Evolutionary conservation across 371 early-diverging fungal species (phyloP).

Genomic region (Apophysomyces ossiformis): DNA sequence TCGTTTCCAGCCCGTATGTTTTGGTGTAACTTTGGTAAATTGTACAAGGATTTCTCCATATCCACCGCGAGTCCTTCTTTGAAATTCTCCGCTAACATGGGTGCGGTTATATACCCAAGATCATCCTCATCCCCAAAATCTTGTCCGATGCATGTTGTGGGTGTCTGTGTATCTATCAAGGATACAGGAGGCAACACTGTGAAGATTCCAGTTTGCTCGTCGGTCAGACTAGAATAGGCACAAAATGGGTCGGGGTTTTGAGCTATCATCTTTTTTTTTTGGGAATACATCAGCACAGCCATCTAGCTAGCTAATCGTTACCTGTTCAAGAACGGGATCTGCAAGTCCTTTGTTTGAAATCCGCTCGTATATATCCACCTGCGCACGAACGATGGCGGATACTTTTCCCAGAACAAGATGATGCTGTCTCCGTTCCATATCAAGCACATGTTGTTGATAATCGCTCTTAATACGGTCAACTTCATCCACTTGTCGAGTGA

Average conservation of each 20-base stretch:
- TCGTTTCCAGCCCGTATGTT: not conserved
- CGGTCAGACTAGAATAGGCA: slow-evolving; percentile 44
- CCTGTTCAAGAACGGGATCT: slow-evolving; percentile 54
- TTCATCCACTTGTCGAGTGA: slow-evolving; percentile 58
- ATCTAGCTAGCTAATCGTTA: slow-evolving; percentile 16
- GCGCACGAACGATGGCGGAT: slow-evolving; percentile 52
- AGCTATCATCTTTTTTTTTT: slow-evolving; percentile 44
- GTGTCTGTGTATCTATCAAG: slow-evolving; percentile 32
- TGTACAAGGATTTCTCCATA: not conserved
- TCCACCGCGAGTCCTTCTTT: not conserved
- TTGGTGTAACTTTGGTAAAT: not conserved
- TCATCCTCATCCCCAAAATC: not conserved
- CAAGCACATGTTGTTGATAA: slow-evolving; percentile 50
- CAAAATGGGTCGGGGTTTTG: slow-evolving; percentile 59
- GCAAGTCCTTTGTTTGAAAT: slow-evolving; percentile 56
- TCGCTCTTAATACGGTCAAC: slow-evolving; percentile 52
- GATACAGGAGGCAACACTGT: slow-evolving; percentile 52
- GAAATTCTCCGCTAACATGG: not conserved
- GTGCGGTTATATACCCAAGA: not conserved
- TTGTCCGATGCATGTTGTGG: not conserved
- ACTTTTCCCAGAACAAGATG: slow-evolving; percentile 50
- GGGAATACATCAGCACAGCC: not conserved
- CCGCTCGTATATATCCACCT: slow-evolving; percentile 57
- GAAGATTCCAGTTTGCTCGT: slow-evolving; percentile 53
- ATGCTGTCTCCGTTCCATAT: slow-evolving; percentile 51